Conservation (phyloP, 2,329 filamentous ascomycete species). For the Beauveria brongniartii region DNA sequence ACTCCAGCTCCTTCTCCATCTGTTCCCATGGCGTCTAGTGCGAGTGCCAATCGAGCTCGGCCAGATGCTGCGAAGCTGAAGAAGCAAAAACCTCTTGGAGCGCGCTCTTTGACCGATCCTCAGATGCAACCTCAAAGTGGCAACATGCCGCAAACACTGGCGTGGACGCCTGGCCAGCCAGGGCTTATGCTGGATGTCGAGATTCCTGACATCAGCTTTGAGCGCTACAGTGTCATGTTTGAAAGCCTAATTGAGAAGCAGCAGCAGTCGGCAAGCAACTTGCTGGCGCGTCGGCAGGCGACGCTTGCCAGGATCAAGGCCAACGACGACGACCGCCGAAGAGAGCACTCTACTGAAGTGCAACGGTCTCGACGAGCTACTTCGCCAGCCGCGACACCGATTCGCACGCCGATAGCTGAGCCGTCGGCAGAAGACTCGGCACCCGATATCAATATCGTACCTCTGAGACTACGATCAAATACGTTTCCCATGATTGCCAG, state of each 20-base stretch:
- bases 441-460: not conserved
- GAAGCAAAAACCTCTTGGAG: not conserved
- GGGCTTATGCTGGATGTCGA: slow-evolving; percentile 57
- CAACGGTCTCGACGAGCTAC: slow-evolving; percentile 35
- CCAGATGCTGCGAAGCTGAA: not conserved
- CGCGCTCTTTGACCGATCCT: not conserved
- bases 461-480: not conserved
- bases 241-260: slow-evolving; percentile 55
- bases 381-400: slow-evolving; percentile 29
- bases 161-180: not conserved
- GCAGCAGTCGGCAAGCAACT: slow-evolving; percentile 19
- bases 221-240: slow-evolving; percentile 94
- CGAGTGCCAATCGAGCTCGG: not conserved
- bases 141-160: not conserved
- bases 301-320: slow-evolving; percentile 50
- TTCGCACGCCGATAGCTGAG: not conserved
- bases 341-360: slow-evolving; percentile 27
- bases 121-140: not conserved
- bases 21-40: not conserved
- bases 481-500: not conserved
- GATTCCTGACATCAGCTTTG: slow-evolving; percentile 73
- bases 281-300: slow-evolving; percentile 51
- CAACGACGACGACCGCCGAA: slow-evolving; percentile 36
- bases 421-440: not conserved
- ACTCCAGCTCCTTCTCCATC: not conserved